A percentile compares a stretch with the other conserved stretches of the same genome.
Evolutionary conservation across 257 asterid genomes (phyloP).

Genomic region (Craterostigma plantagineum): DNA sequence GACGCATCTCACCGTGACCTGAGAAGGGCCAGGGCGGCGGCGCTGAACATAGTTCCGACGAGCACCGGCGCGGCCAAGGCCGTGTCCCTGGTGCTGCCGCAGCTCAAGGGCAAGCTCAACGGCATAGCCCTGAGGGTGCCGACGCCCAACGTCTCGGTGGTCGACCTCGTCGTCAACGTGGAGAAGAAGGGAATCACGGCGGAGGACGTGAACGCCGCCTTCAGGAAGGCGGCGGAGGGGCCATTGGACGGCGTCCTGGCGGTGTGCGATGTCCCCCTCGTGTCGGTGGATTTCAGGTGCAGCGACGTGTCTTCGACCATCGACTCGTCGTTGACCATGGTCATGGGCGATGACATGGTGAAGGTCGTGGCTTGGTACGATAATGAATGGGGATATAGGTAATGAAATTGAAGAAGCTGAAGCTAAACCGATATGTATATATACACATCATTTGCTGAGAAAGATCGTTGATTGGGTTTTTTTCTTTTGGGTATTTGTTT

Average conservation of each 20-base stretch:
- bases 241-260: conserved; percentile 52
- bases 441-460: no score
- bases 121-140: conserved; percentile 94
- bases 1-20: conserved; percentile 86
- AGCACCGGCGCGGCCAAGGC: conserved; percentile 97
- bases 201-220: conserved; percentile 72
- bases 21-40: conserved; percentile 85
- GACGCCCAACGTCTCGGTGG: conserved; percentile 74
- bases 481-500: no score
- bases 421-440: no score
- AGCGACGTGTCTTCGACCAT: conserved; percentile 60
- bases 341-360: conserved; percentile 91
- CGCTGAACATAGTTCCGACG: conserved; percentile 78
- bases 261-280: conserved; percentile 63
- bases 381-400: conserved; percentile 1
- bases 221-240: conserved; percentile 72
- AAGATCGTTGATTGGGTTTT: no score
- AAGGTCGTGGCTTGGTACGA: conserved; percentile 49
- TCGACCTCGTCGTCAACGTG: conserved; percentile 67
- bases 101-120: conserved; percentile 79
- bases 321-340: conserved; percentile 86
- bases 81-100: conserved; percentile 73
- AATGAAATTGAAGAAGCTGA: no score
- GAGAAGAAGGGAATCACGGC: conserved; percentile 69
- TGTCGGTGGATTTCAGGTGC: conserved; percentile 67